Conservation (phyloP, 768 basidiomycete species). For the Boletus sp. region DNA sequence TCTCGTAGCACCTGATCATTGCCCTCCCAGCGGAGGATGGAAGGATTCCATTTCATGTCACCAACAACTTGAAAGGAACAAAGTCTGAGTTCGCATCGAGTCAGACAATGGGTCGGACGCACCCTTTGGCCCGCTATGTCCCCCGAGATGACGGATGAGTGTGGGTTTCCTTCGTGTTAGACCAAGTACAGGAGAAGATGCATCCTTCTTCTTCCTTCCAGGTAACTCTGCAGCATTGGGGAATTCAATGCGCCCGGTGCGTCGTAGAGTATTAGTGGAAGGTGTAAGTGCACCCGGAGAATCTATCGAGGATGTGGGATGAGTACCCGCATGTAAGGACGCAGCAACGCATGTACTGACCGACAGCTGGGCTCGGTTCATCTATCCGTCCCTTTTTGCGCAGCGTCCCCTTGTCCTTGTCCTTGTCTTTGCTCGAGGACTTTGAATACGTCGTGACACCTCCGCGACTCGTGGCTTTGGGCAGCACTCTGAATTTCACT, state of each 20-base stretch:
- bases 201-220: conserved; percentile 55
- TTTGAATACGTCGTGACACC: conserved; percentile 48
- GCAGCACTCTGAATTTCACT: conserved; percentile 67
- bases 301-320: conserved; percentile 12
- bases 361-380: conserved; percentile 34
- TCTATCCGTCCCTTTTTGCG: conserved; percentile 55
- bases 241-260: conserved; percentile 55
- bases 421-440: conserved; percentile 37
- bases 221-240: conserved; percentile 39
- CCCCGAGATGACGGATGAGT: conserved; percentile 80
- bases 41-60: conserved; percentile 97
- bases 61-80: conserved; percentile 65
- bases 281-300: conserved; percentile 34
- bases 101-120: conserved; percentile 17
- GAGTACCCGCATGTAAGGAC: background rate
- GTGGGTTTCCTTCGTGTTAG: conserved; percentile 74
- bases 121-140: conserved; percentile 71
- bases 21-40: conserved; percentile 90
- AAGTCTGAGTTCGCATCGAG: conserved; percentile 12
- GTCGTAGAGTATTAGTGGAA: conserved; percentile 53
- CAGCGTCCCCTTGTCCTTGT: conserved; percentile 52
- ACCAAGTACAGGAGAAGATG: conserved; percentile 40
- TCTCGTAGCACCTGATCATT: conserved; percentile 90
- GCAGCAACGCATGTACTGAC: conserved; percentile 33
- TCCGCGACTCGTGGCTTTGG: conserved; percentile 59